These are phyloP conservation scores for Penicillium canariense DNA, from an alignment of 495 filamentous ascomycete species.

Conservation along the genomic window DNA sequence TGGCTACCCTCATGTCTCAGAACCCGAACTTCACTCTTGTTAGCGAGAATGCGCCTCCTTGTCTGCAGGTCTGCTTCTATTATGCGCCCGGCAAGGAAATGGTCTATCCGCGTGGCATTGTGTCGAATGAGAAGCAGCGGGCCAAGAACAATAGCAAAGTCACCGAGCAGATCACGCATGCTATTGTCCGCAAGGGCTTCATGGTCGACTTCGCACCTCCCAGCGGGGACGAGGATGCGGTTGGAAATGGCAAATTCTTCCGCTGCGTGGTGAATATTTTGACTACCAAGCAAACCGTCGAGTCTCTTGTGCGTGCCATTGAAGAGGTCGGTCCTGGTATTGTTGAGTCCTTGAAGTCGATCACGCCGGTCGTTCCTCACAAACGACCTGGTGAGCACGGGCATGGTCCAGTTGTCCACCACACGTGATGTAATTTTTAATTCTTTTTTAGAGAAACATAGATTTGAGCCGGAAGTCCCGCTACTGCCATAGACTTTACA, in stretches of 20 bases:
- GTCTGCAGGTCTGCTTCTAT: conserved; percentile 94
- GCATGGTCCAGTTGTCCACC: conserved; percentile 39
- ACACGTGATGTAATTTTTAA: conserved; percentile 7
- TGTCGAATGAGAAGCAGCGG: conserved; percentile 40
- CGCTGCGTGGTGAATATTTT: conserved; percentile 81
- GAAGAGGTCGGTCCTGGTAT: conserved; percentile 60
- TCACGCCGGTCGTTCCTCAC: conserved; percentile 6
- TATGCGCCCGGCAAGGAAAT: conserved; percentile 61
- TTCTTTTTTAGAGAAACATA: too few species aligned
- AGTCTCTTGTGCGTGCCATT: conserved; percentile 72
- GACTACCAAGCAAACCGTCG: conserved; percentile 70
- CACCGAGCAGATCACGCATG: conserved; percentile 65
- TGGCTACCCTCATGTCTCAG: conserved; percentile 55
- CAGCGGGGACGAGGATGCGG: conserved; percentile 45
- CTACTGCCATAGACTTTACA: too few species aligned
- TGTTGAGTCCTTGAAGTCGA: conserved; percentile 31
- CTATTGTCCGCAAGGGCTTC: conserved; percentile 71
- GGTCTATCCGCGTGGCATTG: conserved; percentile 32
- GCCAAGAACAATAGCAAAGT: conserved; percentile 62
- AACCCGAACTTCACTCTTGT: conserved; percentile 65
- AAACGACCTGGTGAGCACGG: conserved; percentile 33
- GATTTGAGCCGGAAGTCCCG: too few species aligned
- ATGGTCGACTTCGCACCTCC: conserved; percentile 93
- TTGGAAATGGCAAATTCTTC: conserved; percentile 75
- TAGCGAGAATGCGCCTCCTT: conserved; percentile 74